These are phyloP conservation scores for Hebeloma cylindrosporum DNA, from an alignment of 768 basidiomycete genomes.

Conservation along the genomic window DNA sequence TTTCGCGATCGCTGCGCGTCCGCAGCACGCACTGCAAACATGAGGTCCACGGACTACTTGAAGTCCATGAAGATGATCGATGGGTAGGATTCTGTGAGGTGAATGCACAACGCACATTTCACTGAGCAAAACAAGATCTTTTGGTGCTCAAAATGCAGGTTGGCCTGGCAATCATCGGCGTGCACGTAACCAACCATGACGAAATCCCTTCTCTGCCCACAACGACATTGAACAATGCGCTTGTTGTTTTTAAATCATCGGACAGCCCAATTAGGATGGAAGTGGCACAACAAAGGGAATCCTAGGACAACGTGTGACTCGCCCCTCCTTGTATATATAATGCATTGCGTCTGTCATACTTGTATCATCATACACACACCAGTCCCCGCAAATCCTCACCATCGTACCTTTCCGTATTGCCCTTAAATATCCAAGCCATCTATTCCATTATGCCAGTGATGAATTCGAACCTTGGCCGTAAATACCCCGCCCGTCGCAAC, in stretches of 20 bases:
- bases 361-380: slow-evolving; percentile 2
- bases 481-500: slow-evolving; percentile 1
- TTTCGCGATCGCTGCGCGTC: too few species aligned
- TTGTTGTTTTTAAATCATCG: background rate
- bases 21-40: too few species aligned
- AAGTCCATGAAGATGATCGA: too few species aligned
- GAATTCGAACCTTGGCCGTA: background rate
- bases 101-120: too few species aligned
- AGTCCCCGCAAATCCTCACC: background rate
- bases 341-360: background rate
- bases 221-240: too few species aligned
- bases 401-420: slow-evolving; percentile 1
- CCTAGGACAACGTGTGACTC: slow-evolving; percentile 4
- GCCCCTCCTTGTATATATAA: slow-evolving; percentile 7
- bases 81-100: too few species aligned
- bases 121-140: too few species aligned
- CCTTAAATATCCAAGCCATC: background rate
- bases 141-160: too few species aligned
- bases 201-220: too few species aligned
- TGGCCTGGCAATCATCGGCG: too few species aligned
- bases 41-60: too few species aligned
- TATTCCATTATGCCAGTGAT: slow-evolving; percentile 7
- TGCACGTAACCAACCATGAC: too few species aligned
- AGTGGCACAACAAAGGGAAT: slow-evolving; percentile 7
- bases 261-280: background rate